Evolutionary conservation across 169 alveolate species (phyloP).

Genomic region (Plasmodium sp.): DNA sequence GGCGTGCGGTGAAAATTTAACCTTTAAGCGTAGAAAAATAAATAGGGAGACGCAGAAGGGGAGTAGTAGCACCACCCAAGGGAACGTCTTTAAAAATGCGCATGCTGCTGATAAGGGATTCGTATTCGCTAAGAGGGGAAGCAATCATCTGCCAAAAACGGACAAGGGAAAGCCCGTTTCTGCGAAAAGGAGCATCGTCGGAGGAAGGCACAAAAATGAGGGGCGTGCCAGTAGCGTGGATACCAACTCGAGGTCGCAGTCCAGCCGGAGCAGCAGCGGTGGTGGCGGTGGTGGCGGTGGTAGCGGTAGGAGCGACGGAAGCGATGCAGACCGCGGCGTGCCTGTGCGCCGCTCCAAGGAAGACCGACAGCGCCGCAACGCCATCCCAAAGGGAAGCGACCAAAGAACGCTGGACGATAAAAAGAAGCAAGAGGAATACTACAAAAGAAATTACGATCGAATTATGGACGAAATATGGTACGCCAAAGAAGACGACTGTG

Average conservation of each 20-base stretch:
- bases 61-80: neutral
- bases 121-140: conserved; percentile 1
- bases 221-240: neutral
- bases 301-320: neutral
- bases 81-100: conserved; percentile 13
- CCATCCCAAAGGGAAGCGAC: neutral
- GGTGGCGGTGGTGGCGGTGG: neutral
- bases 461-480: conserved; percentile 74
- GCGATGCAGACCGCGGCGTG: neutral
- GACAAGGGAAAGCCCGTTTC: neutral
- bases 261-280: neutral
- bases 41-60: conserved; percentile 22
- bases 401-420: neutral
- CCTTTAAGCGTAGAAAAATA: conserved; percentile 50
- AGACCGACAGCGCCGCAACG: neutral
- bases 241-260: neutral
- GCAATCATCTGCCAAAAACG: neutral
- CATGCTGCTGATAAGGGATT: neutral
- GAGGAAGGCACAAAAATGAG: neutral
- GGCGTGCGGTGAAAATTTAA: neutral
- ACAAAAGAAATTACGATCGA: conserved; percentile 25
- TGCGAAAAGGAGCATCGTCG: neutral
- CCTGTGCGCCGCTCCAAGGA: neutral
- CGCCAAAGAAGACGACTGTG: conserved; percentile 68
- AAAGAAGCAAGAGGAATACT: conserved; percentile 18